Percentiles rank a stretch among this genome's conserved stretches.
Evolutionary conservation across 306 rosid genomes (phyloP).

Genomic region (Pueraria montana): DNA sequence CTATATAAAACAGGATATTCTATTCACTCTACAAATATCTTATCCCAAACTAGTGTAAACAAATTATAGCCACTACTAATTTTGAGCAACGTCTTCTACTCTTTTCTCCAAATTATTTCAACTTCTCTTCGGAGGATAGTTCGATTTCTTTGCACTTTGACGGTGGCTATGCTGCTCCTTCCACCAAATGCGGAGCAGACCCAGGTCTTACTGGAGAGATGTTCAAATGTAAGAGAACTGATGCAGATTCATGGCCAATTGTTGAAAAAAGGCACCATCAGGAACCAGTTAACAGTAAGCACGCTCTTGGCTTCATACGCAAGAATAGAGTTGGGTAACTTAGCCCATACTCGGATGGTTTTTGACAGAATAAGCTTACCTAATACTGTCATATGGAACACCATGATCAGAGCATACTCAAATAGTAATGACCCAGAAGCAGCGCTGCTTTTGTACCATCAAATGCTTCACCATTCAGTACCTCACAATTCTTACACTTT

Average conservation of each 20-base stretch:
- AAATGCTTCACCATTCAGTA: slow-evolving; percentile 62
- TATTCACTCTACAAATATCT: slow-evolving; percentile 45
- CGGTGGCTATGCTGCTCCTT: slow-evolving; percentile 46
- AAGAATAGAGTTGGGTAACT: slow-evolving; percentile 56
- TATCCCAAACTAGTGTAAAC: slow-evolving; percentile 46
- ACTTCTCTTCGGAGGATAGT: slow-evolving; percentile 11
- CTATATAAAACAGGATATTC: slow-evolving; percentile 33
- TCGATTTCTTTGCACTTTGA: slow-evolving; percentile 11
- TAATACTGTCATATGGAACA: slow-evolving; percentile 71
- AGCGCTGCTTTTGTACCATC: slow-evolving; percentile 63
- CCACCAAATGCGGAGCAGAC: slow-evolving; percentile 50
- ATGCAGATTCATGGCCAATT: slow-evolving; percentile 74
- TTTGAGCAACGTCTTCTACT: neutral
- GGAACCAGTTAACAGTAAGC: slow-evolving; percentile 46
- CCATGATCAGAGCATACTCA: slow-evolving; percentile 70
- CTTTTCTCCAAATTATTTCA: slow-evolving; percentile 18
- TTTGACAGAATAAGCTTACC: slow-evolving; percentile 66
- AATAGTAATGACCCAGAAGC: slow-evolving; percentile 62
- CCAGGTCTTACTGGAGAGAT: slow-evolving; percentile 62
- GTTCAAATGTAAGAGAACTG: slow-evolving; percentile 67
- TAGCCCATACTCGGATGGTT: slow-evolving; percentile 59
- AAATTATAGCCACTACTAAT: slow-evolving; percentile 51
- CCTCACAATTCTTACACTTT: slow-evolving; percentile 71
- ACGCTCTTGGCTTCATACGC: slow-evolving; percentile 60
- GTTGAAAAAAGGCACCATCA: slow-evolving; percentile 56